Percentiles rank a stretch among this genome's conserved stretches.
phyloP scores from a whole-genome alignment of 495 filamentous ascomycete species.

The Aspergillus ellipticus region DNA sequence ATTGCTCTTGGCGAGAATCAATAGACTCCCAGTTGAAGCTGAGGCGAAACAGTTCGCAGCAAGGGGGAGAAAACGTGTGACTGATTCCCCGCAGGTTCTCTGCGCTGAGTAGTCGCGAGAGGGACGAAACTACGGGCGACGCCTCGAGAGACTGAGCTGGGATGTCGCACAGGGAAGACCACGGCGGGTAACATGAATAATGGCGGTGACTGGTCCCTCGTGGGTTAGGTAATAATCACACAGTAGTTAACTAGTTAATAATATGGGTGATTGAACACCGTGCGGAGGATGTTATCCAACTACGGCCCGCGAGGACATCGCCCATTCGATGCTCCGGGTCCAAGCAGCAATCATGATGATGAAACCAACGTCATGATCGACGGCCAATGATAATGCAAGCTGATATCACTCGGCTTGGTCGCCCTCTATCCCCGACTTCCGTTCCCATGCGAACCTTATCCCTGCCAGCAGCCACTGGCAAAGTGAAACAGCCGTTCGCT shows the following conservation, averaged over 20 bases:
- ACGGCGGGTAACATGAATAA: too few relatives aligned
- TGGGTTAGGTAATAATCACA: too few relatives aligned
- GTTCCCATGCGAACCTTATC: background rate
- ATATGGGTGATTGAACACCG: background rate
- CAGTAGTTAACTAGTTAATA: background rate
- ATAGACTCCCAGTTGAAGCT: background rate
- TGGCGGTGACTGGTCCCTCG: too few relatives aligned
- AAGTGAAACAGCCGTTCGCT: background rate
- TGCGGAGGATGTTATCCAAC: too few relatives aligned
- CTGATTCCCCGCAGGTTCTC: background rate
- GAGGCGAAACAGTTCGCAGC: background rate
- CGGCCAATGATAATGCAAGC: background rate
- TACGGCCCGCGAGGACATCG: background rate
- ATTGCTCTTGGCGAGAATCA: background rate
- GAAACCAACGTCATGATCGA: slow-evolving; percentile 3
- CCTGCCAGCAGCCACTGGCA: background rate
- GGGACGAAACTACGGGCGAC: too few relatives aligned
- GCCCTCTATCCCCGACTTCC: background rate
- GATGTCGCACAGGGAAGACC: too few relatives aligned
- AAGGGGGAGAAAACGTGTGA: background rate
- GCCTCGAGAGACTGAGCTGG: too few relatives aligned
- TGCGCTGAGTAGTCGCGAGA: background rate
- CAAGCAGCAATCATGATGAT: slow-evolving; percentile 2
- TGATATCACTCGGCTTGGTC: background rate
- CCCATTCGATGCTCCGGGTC: background rate